phyloP scores from a whole-genome alignment of 306 rosid species.

The Fagus sylvatica region DNA sequence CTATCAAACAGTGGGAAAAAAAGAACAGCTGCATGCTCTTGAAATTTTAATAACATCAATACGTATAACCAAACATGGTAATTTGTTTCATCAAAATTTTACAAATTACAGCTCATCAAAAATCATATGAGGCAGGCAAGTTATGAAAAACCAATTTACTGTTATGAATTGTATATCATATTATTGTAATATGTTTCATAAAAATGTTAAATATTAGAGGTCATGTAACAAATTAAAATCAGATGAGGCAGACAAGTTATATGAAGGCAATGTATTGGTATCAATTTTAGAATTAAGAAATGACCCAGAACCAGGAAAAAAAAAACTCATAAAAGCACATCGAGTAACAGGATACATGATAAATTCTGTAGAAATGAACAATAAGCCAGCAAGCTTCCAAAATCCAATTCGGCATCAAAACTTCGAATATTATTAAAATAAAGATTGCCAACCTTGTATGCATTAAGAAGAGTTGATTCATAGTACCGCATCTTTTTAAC shows the following conservation, averaged over 20 bases:
- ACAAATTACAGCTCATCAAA: not conserved
- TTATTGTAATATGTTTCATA: not conserved
- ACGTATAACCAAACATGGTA: not conserved
- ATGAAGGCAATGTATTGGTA: not conserved
- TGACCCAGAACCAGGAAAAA: not conserved
- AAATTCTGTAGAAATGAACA: not conserved
- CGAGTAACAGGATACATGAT: not conserved
- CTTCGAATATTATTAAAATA: constrained; percentile 8
- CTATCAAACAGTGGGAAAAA: not conserved
- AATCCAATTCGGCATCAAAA: constrained; percentile 19
- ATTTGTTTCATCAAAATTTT: not conserved
- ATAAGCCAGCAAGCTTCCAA: constrained; percentile 12
- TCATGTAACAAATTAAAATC: not conserved
- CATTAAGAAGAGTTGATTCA: constrained; percentile 88
- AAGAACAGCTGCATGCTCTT: not conserved
- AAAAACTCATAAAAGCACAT: constrained; percentile 12
- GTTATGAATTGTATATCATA: not conserved
- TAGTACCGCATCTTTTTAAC: constrained; percentile 81
- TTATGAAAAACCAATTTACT: not conserved
- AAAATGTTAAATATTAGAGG: not conserved
- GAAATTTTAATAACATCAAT: not conserved
- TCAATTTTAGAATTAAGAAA: not conserved
- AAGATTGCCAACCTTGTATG: constrained; percentile 71
- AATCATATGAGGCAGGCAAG: not conserved
- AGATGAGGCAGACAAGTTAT: not conserved